Base-by-base conservation (phyloP, 441 rosid species). In the Sinapis alba region DNA sequence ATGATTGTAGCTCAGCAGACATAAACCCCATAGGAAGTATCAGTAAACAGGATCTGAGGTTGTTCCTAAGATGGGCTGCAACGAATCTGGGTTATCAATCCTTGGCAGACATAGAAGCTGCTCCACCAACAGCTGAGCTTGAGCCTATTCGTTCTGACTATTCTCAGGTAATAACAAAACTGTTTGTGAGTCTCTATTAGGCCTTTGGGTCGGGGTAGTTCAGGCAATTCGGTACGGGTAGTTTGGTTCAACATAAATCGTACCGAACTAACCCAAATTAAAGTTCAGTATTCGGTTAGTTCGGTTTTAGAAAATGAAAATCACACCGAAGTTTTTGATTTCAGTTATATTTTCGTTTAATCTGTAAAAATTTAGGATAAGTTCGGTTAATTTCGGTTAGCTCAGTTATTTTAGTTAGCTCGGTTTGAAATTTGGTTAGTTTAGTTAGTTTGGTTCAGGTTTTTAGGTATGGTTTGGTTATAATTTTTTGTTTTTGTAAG, bases 21-120 rank as follows among this genome's bases (percentile, higher is more conserved):
- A 91, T 95, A 78, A 93, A 95, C 79, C 99, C 99, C 30, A 95
- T 95, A 8, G 98, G 99, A 78, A 90, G 99, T 75, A 90, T 95
- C 62, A 93, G 98, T 64, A 93, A 95, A 86, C 92, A 76, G 81
- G 99, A 95, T 79, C 86, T 95, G 59, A 90, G 97, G 34, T 65
- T 85, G 66, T 95, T 95, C 84, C 75, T 95, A 78, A 79, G 82
- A 34, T 95, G 99, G 98, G 97, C 98, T 80, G 96, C 99, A 38
- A 71, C 62, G 62, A 83, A 89, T 87, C 95, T 96, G 4, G 92
- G 98, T 36, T 96, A 87, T 82, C 79, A 89, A 66, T 95, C 99
- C 80, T 82, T 95, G 86, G 90, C 93, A 74, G 98, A 90, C 20
- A 79, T 93, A 24, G 98, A 93, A 90, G 93, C 97, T 66, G 98